These are phyloP conservation scores for Seminavis robusta DNA, from an alignment of 108 stramenopile genomes.

Conservation along the genomic window DNA sequence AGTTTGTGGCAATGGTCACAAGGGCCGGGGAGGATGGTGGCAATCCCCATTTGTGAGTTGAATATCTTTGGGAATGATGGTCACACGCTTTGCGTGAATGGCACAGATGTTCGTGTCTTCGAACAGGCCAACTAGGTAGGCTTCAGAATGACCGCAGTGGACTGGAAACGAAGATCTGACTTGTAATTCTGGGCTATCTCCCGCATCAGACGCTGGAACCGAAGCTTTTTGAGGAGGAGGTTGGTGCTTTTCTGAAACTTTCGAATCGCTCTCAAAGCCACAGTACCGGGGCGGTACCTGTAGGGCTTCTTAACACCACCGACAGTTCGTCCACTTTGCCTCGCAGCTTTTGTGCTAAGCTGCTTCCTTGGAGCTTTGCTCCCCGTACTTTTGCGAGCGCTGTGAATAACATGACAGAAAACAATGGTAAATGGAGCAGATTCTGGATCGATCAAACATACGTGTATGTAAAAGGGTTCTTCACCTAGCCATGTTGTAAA, in stretches of 20 bases:
- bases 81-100: conserved; percentile 95
- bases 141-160: conserved; percentile 87
- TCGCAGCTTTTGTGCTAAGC: conserved; percentile 52
- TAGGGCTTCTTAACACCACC: conserved; percentile 88
- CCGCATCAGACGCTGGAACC: conserved; percentile 89
- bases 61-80: conserved; percentile 97
- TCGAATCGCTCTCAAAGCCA: conserved; percentile 87
- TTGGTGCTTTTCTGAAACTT: conserved; percentile 92
- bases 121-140: conserved; percentile 91
- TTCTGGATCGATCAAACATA: too few relatives aligned
- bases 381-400: conserved; percentile 96
- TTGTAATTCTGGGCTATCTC: conserved; percentile 83
- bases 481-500: too few relatives aligned
- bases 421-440: too few relatives aligned
- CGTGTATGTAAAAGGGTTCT: too few relatives aligned
- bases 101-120: conserved; percentile 96
- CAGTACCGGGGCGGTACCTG: conserved; percentile 83
- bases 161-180: conserved; percentile 85
- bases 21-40: too few relatives aligned
- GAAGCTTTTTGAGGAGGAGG: conserved; percentile 93
- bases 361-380: conserved; percentile 96
- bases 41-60: too few relatives aligned
- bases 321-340: conserved; percentile 83
- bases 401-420: too few relatives aligned
- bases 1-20: too few relatives aligned